A percentile compares a stretch with the other conserved stretches of the same genome.
phyloP scores from a whole-genome alignment of 352 stramenopile species.

The Globisporangium iwayamae region DNA sequence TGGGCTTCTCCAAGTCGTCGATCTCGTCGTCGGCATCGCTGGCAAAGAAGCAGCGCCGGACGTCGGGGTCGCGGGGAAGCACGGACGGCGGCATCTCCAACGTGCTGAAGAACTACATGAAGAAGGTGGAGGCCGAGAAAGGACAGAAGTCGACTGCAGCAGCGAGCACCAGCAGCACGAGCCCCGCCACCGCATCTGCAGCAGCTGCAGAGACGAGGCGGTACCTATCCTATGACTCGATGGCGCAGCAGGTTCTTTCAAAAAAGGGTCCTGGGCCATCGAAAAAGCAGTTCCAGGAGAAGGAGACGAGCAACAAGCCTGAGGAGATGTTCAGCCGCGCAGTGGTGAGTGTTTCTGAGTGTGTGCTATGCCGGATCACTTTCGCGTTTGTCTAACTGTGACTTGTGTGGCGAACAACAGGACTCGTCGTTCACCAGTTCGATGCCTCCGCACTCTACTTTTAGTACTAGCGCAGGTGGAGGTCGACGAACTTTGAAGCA shows the following conservation, averaged over 20 bases:
- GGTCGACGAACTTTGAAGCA: constrained; percentile 9
- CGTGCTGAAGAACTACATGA: constrained; percentile 17
- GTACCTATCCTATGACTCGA: constrained; percentile 8
- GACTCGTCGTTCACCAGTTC: constrained; percentile 6
- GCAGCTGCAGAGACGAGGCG: background rate
- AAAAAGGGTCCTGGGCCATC: background rate
- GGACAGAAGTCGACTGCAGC: background rate
- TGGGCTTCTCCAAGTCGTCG: constrained; percentile 8
- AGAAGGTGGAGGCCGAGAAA: constrained; percentile 14
- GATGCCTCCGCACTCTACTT: background rate
- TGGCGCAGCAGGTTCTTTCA: constrained; percentile 4
- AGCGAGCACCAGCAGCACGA: background rate
- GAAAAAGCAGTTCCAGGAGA: background rate
- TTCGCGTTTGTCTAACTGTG: background rate
- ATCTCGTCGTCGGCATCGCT: constrained; percentile 3
- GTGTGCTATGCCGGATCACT: background rate
- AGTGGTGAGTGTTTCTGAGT: constrained; percentile 3
- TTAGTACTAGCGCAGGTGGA: background rate
- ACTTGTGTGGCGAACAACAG: background rate
- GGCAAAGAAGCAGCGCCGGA: constrained; percentile 16
- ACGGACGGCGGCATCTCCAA: constrained; percentile 7
- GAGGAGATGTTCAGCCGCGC: constrained; percentile 15
- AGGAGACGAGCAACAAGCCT: background rate
- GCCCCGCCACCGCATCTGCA: background rate
- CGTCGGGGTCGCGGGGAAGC: background rate